Conservation (phyloP, 1,284 basidiomycete genomes). For the Calocybe gambosa region DNA sequence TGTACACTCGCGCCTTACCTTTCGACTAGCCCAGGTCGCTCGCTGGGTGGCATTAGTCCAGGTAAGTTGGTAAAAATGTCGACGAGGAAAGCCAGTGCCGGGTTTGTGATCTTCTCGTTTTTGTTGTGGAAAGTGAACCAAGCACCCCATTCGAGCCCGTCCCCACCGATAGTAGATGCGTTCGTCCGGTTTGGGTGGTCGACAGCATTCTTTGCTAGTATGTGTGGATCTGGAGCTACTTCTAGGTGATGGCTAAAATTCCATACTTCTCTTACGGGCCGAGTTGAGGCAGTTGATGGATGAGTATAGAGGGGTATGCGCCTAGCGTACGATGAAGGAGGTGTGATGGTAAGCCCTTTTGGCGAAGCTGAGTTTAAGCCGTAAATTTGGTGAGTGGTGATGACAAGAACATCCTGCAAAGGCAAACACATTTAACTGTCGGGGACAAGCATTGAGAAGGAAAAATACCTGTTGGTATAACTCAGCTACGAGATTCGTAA, state of each 20-base stretch:
- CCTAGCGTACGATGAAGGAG: slow-evolving; percentile 49
- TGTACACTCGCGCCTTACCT: slow-evolving; percentile 20
- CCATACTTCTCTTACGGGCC: slow-evolving; percentile 24
- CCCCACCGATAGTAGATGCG: slow-evolving; percentile 35
- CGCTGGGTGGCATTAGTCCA: slow-evolving; percentile 34
- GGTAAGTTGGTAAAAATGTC: slow-evolving; percentile 46
- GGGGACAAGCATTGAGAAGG: not conserved
- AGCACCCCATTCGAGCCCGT: slow-evolving; percentile 48
- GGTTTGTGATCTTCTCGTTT: slow-evolving; percentile 37
- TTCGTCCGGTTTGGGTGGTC: slow-evolving; percentile 30
- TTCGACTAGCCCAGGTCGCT: slow-evolving; percentile 21
- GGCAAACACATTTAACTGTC: not conserved
- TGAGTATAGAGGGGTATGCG: slow-evolving; percentile 48
- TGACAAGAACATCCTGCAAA: slow-evolving; percentile 36
- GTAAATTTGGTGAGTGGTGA: slow-evolving; percentile 52
- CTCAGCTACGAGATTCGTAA: slow-evolving; percentile 51
- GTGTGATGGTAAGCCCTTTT: slow-evolving; percentile 29
- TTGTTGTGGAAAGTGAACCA: slow-evolving; percentile 45
- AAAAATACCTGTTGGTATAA: slow-evolving; percentile 46
- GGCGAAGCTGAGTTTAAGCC: slow-evolving; percentile 32
- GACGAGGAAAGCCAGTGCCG: slow-evolving; percentile 47
- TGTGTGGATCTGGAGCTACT: slow-evolving; percentile 34
- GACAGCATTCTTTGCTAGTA: slow-evolving; percentile 32
- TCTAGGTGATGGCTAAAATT: slow-evolving; percentile 30
- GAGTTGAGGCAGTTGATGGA: slow-evolving; percentile 31